Base-by-base conservation (phyloP, 306 rosid species). In the Sindora glabra region DNA sequence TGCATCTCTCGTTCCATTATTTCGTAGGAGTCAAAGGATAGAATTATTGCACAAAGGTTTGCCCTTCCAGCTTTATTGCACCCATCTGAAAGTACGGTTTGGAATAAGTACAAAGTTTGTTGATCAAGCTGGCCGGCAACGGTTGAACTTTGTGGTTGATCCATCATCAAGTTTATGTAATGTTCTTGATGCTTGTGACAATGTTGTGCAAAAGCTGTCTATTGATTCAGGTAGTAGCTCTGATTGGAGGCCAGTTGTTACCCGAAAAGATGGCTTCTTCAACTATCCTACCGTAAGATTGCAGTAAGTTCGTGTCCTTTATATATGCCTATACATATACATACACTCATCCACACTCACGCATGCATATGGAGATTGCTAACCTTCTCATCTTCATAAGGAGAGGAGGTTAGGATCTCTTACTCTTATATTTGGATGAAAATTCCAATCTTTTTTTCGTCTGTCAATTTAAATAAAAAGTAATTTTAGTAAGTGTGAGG, bases 111-210 rank as follows among this genome's bases (percentile, higher is more conserved):
- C 83, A 7, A 89, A 73, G 76, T 94, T 82, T 73, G 18, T 64
- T 19, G 94, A 92, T 75, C 71, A 23, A 14, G 94, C 86, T 71
- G 96, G 99, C 34, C 70, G 81, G 30, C 99, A 90, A 23, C 68
- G 79, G 34, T 60, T 86, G 76, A 89, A 29, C 68, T 70, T 92
- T 44, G 99, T 89, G 65, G 94, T 74, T 38, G 68, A 82, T 45
- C 74, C 86, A 48, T 63, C 94, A 45, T 74, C 77, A 57, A 82
- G 68, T 59, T 79, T 94, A 74, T 86, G 90, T 48, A 47, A 55
- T 37, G 87, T 84, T 75, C 99, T 94, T 53, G 87, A 89, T 61
- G 81, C 84, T 54, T 94, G 94, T 41, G 90, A 94, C 62, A 64
- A 21, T 42, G 62, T 80, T 44, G 94, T 64, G 42, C 83, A 70